phyloP scores from a whole-genome alignment of 2,329 filamentous ascomycete genomes.

The Colletotrichum eremochloae region DNA sequence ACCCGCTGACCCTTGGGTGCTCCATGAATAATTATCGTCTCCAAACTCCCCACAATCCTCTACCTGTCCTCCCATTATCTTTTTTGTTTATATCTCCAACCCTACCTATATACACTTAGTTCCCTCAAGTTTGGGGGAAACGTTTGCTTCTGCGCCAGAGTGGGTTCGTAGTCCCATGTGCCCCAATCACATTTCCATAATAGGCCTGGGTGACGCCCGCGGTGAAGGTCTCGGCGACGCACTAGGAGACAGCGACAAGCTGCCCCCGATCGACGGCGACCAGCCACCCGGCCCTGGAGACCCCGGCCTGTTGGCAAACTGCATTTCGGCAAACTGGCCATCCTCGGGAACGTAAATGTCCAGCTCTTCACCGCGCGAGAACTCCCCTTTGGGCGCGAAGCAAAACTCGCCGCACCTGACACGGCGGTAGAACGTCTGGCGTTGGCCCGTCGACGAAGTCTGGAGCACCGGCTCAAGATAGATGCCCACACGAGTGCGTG shows the following conservation, averaged over 20 bases:
- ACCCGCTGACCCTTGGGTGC: background rate
- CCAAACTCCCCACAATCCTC: background rate
- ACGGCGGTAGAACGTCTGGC: constrained; percentile 31
- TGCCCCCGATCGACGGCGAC: constrained; percentile 19
- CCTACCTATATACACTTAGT: too few species aligned
- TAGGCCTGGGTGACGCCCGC: constrained; percentile 8
- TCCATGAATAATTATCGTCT: background rate
- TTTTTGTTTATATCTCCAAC: background rate
- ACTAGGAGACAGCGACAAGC: constrained; percentile 25
- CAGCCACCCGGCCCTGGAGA: background rate
- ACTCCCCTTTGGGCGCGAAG: constrained; percentile 33
- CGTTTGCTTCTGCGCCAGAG: background rate
- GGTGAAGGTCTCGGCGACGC: constrained; percentile 22
- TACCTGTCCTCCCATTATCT: background rate
- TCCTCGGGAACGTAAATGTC: constrained; percentile 31
- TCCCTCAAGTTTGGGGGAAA: too few species aligned
- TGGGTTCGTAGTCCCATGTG: too few species aligned
- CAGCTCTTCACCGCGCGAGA: background rate
- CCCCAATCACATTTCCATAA: background rate
- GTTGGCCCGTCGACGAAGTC: constrained; percentile 1
- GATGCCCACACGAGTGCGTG: constrained; percentile 28
- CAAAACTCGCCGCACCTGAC: constrained; percentile 31
- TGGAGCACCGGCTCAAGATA: constrained; percentile 33
- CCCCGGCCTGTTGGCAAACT: constrained; percentile 13
- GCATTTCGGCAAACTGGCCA: constrained; percentile 37